phyloP scores from a whole-genome alignment of 2,329 filamentous ascomycete species.

The Didymella keratinophila region DNA sequence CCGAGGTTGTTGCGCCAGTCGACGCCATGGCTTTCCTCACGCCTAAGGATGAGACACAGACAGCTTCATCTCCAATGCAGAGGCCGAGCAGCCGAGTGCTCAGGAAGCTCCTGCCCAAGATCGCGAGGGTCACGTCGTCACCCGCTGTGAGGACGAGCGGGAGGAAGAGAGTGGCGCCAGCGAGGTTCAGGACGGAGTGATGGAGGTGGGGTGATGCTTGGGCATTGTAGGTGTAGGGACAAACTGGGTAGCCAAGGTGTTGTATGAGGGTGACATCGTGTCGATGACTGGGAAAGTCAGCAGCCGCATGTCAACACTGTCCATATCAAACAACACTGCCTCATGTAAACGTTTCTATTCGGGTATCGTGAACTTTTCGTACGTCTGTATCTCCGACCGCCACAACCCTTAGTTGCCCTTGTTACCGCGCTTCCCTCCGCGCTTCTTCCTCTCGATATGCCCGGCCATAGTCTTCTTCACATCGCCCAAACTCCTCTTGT shows the following conservation, averaged over 20 bases:
- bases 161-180: not conserved
- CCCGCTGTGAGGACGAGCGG: not conserved
- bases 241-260: too few relatives aligned
- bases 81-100: not conserved
- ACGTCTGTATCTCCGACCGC: not conserved
- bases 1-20: too few relatives aligned
- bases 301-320: too few relatives aligned
- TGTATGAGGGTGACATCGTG: too few relatives aligned
- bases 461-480: constrained; percentile 80
- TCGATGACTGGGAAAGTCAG: too few relatives aligned
- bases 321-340: too few relatives aligned
- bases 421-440: constrained; percentile 83
- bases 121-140: not conserved
- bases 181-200: not conserved
- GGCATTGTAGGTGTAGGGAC: too few relatives aligned
- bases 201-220: too few relatives aligned
- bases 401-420: constrained; percentile 34
- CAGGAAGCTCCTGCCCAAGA: not conserved
- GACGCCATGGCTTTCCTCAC: too few relatives aligned
- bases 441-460: constrained; percentile 83
- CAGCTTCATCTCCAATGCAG: too few relatives aligned
- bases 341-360: constrained; percentile 7
- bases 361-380: constrained; percentile 17
- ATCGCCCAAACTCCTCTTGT: constrained; percentile 91
- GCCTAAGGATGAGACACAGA: too few relatives aligned